Evolutionary conservation across 2,329 filamentous ascomycete species (phyloP).

Genomic region (Arthrinium phaeospermum): DNA sequence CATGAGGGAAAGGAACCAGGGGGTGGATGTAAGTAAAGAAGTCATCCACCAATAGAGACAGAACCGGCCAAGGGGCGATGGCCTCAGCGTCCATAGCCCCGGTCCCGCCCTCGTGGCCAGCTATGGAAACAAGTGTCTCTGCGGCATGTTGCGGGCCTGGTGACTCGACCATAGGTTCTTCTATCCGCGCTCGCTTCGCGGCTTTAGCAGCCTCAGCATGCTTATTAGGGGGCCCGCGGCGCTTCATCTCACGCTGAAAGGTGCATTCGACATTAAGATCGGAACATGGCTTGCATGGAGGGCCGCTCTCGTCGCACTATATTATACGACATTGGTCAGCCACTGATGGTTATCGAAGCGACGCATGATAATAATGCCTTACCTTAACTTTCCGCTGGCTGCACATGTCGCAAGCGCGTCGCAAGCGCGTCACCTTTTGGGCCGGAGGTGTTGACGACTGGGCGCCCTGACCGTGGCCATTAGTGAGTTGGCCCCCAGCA

Average conservation of each 20-base stretch:
- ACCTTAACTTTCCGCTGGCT: conserved; percentile 66
- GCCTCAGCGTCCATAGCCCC: conserved; percentile 64
- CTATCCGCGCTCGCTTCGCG: conserved; percentile 51
- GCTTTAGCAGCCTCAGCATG: conserved; percentile 62
- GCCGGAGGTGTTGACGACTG: conserved; percentile 24
- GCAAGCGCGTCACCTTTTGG: conserved; percentile 59
- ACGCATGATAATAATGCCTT: conserved; percentile 19
- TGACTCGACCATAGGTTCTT: conserved; percentile 39
- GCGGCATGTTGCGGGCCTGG: conserved; percentile 54
- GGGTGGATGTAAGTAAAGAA: conserved; percentile 86
- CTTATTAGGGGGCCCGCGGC: conserved; percentile 64
- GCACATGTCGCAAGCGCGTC: conserved; percentile 66
- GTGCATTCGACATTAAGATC: conserved; percentile 65
- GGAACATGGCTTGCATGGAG: conserved; percentile 62
- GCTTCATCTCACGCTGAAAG: conserved; percentile 61
- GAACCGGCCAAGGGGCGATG: conserved; percentile 72
- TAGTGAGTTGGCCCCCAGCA: background rate
- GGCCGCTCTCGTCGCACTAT: conserved; percentile 59
- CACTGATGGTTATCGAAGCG: background rate
- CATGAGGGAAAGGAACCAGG: conserved; percentile 77
- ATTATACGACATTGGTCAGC: conserved; percentile 21
- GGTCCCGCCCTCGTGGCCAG: conserved; percentile 42
- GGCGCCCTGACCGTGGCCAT: conserved; percentile 9
- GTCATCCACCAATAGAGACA: conserved; percentile 76
- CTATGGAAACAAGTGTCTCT: conserved; percentile 55